Base-by-base conservation (phyloP, 495 filamentous ascomycete genomes). In the Neurospora discreta region DNA sequence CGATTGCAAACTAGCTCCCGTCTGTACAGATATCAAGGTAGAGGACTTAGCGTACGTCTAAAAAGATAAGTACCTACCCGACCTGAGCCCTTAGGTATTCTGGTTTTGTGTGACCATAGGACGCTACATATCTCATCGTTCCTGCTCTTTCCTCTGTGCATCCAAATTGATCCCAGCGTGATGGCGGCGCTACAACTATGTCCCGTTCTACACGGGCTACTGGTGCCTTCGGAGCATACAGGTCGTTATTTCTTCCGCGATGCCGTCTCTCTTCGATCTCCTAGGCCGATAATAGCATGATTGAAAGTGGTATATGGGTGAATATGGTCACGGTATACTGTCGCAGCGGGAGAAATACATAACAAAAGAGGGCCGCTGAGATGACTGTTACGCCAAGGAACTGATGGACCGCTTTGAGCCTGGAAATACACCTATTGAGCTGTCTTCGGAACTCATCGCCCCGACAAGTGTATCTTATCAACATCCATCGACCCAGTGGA, bases 41-140 rank as follows among this genome's bases (percentile, higher is more conserved):
- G 20, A 18, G 16, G 23, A 39, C 36, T 69, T 60, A 9, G 13
- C 26, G 52, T 65, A 33, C 11, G 13, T 18, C 16, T 13, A 33
- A 65, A 65, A 18, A 30, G n/a, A n/a, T n/a, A 36, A 36, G 6
- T 65, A 65, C 52, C 15, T 65, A 65, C 13, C 15, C 15, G 6
- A 65, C 13, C 15, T 7, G 6, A 33, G 33, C 52, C 52, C 52
- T 65, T 6, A 65, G 9, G 68, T 23, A 38, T 20, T 20, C 52
- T 71, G 69, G 73, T 72, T 60, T 60, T 69, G 68, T 73, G 71
- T 70, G 69, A 77, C 74, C 72, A 74, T 72, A 40, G 11, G 60
- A 33, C 20, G 23, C 20, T 52, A 20, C 8, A 8, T 60, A 6
- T 60, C 15, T 23, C 23, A 33, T 60, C 20, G 52, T 33, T 60